Conservation (phyloP, 139 green algal genomes). For the Coelastrella sp. region DNA sequence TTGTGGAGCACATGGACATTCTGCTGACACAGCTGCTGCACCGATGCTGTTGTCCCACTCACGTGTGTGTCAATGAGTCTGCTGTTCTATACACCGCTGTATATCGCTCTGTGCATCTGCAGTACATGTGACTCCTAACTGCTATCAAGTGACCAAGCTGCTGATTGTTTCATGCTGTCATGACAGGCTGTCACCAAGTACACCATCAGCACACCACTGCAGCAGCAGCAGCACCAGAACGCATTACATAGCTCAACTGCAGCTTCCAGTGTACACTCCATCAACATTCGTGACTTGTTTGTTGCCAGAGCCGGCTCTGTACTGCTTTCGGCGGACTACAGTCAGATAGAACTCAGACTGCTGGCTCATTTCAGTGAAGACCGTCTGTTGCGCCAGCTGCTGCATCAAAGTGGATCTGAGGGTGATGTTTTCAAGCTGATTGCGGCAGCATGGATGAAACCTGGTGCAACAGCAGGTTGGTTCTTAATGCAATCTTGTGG, state of each 20-base stretch:
- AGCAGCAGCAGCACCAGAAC: constrained; percentile 10
- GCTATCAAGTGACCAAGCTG: neutral
- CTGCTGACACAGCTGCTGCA: too few species aligned
- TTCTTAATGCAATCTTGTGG: too few species aligned
- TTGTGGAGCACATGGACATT: neutral
- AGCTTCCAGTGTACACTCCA: neutral
- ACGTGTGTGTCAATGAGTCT: neutral
- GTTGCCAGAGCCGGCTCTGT: constrained; percentile 44
- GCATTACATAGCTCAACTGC: neutral
- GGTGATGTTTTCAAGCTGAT: constrained; percentile 70
- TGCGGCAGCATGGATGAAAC: constrained; percentile 43
- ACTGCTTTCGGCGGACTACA: constrained; percentile 55
- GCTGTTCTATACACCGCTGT: neutral
- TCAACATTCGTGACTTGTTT: constrained; percentile 70
- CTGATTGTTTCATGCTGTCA: neutral
- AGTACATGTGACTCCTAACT: neutral
- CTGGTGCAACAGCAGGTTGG: neutral
- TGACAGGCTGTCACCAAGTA: constrained; percentile 73
- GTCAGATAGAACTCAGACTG: constrained; percentile 74
- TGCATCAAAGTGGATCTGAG: constrained; percentile 44
- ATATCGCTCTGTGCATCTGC: neutral
- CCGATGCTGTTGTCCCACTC: neutral
- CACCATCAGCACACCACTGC: constrained; percentile 32
- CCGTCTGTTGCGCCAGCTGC: constrained; percentile 36
- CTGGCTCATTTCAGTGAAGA: constrained; percentile 68